Evolutionary conservation across 768 basidiomycete species (phyloP).

Genomic region (Austroboletus eburneus): DNA sequence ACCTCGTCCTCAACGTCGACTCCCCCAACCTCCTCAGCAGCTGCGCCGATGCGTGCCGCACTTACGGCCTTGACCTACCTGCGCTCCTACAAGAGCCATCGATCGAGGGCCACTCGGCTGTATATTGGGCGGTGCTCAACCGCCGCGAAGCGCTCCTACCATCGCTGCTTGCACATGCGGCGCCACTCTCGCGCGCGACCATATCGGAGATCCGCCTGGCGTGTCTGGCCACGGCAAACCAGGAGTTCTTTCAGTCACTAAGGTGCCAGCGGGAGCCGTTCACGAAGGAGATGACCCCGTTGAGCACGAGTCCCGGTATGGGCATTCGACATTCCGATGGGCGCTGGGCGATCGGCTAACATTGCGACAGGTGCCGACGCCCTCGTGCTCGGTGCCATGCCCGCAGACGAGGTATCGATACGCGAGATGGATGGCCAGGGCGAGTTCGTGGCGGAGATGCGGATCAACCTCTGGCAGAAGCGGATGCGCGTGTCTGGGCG

Average conservation of each 20-base stretch:
- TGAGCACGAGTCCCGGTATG: constrained; percentile 14
- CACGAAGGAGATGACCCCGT: constrained; percentile 5
- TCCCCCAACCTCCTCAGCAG: constrained; percentile 20
- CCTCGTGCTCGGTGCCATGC: constrained; percentile 38
- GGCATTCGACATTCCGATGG: background rate
- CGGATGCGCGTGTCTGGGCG: constrained; percentile 61
- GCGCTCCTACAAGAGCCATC: constrained; percentile 56
- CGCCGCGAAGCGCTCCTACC: constrained; percentile 39
- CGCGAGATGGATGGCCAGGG: constrained; percentile 48
- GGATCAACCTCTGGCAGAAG: constrained; percentile 58
- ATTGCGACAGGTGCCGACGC: constrained; percentile 42
- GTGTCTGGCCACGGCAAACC: constrained; percentile 41
- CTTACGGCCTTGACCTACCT: constrained; percentile 47
- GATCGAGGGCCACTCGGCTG: constrained; percentile 60
- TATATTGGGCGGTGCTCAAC: constrained; percentile 75
- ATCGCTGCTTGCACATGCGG: constrained; percentile 50
- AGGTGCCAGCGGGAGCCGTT: constrained; percentile 13
- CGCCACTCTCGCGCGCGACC: constrained; percentile 39
- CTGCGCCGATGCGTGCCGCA: constrained; percentile 57
- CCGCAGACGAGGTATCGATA: constrained; percentile 54
- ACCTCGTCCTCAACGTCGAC: constrained; percentile 38
- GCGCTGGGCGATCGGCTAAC: background rate
- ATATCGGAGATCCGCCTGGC: constrained; percentile 62
- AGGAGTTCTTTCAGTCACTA: constrained; percentile 24
- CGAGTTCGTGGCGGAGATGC: constrained; percentile 44